These are phyloP conservation scores for Craterostigma plantagineum DNA, from an alignment of 257 asterid genomes.

Conservation along the genomic window DNA sequence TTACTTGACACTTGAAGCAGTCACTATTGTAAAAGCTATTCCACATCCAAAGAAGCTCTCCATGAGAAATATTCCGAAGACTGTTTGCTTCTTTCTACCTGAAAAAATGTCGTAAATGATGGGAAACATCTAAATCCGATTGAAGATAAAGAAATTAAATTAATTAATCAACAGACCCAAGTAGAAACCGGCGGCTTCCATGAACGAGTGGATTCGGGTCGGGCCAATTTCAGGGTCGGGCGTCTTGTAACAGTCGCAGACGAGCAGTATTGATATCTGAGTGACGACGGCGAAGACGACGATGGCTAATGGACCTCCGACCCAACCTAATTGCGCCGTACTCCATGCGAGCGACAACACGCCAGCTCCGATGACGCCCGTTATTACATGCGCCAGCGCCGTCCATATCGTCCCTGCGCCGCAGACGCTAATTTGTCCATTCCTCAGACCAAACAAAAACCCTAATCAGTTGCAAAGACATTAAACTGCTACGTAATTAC, in stretches of 20 bases:
- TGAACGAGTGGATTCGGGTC: slow-evolving; percentile 21
- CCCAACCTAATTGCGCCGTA: slow-evolving; percentile 61
- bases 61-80: slow-evolving; percentile 29
- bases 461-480: too few relatives aligned
- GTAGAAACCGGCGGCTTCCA: slow-evolving; percentile 32
- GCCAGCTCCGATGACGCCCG: slow-evolving; percentile 69
- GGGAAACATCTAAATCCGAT: background rate
- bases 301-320: slow-evolving; percentile 52
- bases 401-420: slow-evolving; percentile 45
- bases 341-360: slow-evolving; percentile 65
- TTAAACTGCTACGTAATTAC: too few relatives aligned
- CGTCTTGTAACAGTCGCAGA: slow-evolving; percentile 34
- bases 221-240: slow-evolving; percentile 33
- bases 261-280: slow-evolving; percentile 24
- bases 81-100: slow-evolving; percentile 38
- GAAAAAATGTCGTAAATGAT: background rate
- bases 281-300: slow-evolving; percentile 31
- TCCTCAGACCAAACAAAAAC: too few relatives aligned
- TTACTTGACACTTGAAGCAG: slow-evolving; percentile 48
- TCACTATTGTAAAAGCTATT: slow-evolving; percentile 42
- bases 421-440: too few relatives aligned
- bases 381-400: slow-evolving; percentile 60
- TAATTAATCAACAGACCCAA: slow-evolving; percentile 21
- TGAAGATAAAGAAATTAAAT: too few relatives aligned
- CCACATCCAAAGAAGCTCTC: slow-evolving; percentile 30